phyloP scores from a whole-genome alignment of 495 filamentous ascomycete species.

The Alectoria sarmentosa region DNA sequence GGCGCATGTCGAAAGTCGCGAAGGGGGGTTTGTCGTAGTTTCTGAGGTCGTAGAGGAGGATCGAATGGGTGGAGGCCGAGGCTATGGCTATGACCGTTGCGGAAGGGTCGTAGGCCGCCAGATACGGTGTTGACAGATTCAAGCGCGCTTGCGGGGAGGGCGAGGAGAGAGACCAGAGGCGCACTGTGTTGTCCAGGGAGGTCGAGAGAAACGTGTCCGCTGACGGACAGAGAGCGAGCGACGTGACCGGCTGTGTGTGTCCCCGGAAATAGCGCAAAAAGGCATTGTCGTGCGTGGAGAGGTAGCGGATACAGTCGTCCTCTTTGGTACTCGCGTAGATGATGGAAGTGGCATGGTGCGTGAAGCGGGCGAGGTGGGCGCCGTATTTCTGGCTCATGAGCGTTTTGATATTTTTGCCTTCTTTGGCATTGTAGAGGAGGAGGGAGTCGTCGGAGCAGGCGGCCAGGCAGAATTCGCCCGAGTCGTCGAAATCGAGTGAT shows the following conservation, averaged over 20 bases:
- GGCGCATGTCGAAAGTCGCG: conserved; percentile 69
- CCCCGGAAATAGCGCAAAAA: conserved; percentile 94
- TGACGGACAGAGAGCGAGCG: conserved; percentile 54
- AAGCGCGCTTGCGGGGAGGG: conserved; percentile 70
- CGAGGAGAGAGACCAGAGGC: conserved; percentile 75
- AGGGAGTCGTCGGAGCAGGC: conserved; percentile 88
- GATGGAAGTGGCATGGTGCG: conserved; percentile 77
- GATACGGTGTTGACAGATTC: conserved; percentile 65
- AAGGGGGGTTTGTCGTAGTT: conserved; percentile 91
- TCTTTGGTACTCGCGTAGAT: conserved; percentile 94
- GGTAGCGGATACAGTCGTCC: conserved; percentile 84
- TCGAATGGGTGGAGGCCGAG: conserved; percentile 62
- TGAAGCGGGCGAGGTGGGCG: conserved; percentile 87
- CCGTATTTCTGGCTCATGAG: conserved; percentile 90
- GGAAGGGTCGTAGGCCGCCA: conserved; percentile 81
- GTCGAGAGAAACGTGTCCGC: conserved; percentile 88
- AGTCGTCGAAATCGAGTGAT: conserved; percentile 93
- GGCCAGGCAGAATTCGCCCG: conserved; percentile 80
- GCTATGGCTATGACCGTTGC: conserved; percentile 88
- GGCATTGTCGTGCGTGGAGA: conserved; percentile 88
- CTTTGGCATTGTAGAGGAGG: conserved; percentile 86
- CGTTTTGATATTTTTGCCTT: conserved; percentile 77
- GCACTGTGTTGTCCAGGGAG: conserved; percentile 78
- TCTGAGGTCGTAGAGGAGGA: conserved; percentile 87
- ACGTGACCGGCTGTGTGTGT: conserved; percentile 76